phyloP scores from a whole-genome alignment of 1,284 basidiomycete species.

The Porodaedalea pini region DNA sequence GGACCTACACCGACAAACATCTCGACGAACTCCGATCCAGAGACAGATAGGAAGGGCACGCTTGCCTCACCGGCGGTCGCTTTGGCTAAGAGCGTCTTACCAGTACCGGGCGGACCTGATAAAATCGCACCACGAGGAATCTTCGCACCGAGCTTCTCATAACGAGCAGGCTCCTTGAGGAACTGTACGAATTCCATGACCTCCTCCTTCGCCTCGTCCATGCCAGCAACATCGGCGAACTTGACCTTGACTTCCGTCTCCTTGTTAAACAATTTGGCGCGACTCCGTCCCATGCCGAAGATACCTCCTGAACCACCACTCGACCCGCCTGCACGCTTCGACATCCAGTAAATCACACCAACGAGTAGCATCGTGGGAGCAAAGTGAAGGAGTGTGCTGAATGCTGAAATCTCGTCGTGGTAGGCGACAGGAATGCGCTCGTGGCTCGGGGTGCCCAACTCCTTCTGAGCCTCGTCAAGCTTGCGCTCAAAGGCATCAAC shows the following conservation, averaged over 20 bases:
- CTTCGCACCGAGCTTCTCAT: conserved; percentile 96
- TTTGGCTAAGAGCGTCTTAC: conserved; percentile 97
- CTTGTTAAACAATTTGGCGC: conserved; percentile 95
- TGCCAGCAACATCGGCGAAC: conserved; percentile 96
- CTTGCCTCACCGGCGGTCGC: conserved; percentile 97
- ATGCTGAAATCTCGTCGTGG: conserved; percentile 88
- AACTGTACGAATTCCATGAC: conserved; percentile 99
- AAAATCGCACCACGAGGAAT: conserved; percentile 98
- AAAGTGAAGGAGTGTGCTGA: conserved; percentile 85
- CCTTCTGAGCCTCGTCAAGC: conserved; percentile 89
- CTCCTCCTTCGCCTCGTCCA: conserved; percentile 99
- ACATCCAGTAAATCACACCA: conserved; percentile 89
- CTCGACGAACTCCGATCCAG: conserved; percentile 98
- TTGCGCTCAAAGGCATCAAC: conserved; percentile 96
- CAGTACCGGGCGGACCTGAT: conserved; percentile 97
- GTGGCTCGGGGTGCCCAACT: conserved; percentile 86
- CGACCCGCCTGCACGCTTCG: conserved; percentile 68
- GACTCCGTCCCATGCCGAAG: conserved; percentile 96
- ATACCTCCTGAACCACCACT: conserved; percentile 82
- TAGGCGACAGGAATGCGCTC: conserved; percentile 98
- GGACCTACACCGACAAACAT: conserved; percentile 99
- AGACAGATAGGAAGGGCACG: conserved; percentile 97
- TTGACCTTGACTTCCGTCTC: conserved; percentile 93
- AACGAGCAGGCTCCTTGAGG: conserved; percentile 92
- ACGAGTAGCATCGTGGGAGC: conserved; percentile 91